A percentile compares a stretch with the other conserved stretches of the same genome.
Evolutionary conservation across 169 alveolate species (phyloP).

Genomic region (Plasmodium fragile): DNA sequence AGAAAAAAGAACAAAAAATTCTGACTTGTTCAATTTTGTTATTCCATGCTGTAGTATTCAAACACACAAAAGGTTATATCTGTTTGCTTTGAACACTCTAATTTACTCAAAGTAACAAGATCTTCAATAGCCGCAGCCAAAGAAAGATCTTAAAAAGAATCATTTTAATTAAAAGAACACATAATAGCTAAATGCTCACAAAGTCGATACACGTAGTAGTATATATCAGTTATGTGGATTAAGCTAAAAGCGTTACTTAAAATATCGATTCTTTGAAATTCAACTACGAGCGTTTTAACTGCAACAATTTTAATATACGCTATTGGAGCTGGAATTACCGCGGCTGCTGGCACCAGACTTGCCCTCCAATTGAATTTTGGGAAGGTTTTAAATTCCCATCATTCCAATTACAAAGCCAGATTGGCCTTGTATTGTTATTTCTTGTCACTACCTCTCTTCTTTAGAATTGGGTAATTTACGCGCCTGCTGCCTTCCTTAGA

Average conservation of each 20-base stretch:
- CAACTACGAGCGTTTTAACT: conserved; percentile 93
- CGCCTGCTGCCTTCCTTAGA: conserved; percentile 98
- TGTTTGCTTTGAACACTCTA: conserved; percentile 95
- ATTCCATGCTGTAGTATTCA: conserved; percentile 85
- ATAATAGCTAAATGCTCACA: neutral
- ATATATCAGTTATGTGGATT: neutral
- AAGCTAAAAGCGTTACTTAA: conserved; percentile 6
- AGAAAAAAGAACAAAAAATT: conserved; percentile 77
- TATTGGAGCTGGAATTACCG: conserved; percentile 95
- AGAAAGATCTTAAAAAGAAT: conserved; percentile 22
- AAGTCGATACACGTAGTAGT: conserved; percentile 1
- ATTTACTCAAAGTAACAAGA: conserved; percentile 87
- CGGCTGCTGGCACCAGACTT: conserved; percentile 97
- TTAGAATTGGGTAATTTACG: conserved; percentile 95
- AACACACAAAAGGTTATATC: conserved; percentile 74
- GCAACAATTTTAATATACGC: conserved; percentile 94
- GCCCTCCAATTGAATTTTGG: conserved; percentile 92
- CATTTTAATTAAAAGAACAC: conserved; percentile 9
- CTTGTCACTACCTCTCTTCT: conserved; percentile 96
- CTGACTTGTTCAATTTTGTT: conserved; percentile 84
- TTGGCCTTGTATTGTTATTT: conserved; percentile 91
- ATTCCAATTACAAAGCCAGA: conserved; percentile 91
- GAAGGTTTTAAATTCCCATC: conserved; percentile 90
- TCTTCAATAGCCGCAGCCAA: neutral
- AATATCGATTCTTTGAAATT: conserved; percentile 52